Conservation (phyloP, 768 basidiomycete species). For the Phlegmacium glaucopus region DNA sequence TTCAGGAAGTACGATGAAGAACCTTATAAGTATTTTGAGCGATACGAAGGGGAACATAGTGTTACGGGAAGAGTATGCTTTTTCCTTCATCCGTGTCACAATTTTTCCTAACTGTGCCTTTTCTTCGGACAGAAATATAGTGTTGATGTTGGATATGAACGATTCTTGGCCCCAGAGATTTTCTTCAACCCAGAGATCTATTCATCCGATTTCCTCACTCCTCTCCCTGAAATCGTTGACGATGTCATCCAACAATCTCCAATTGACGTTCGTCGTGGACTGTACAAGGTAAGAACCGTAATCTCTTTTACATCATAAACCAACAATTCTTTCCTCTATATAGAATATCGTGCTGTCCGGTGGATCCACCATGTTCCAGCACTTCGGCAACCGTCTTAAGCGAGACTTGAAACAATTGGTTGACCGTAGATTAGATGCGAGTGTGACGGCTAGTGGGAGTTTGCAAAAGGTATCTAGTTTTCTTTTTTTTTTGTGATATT, state of each 20-base stretch:
- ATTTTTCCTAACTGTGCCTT: background rate
- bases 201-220: slow-evolving; percentile 75
- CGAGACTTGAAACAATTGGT: slow-evolving; percentile 93
- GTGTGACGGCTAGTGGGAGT: slow-evolving; percentile 71
- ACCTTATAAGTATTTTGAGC: slow-evolving; percentile 91
- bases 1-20: slow-evolving; percentile 98
- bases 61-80: slow-evolving; percentile 82
- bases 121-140: slow-evolving; percentile 69
- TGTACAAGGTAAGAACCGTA: slow-evolving; percentile 72
- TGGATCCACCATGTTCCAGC: slow-evolving; percentile 98
- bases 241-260: slow-evolving; percentile 94
- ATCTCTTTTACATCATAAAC: background rate
- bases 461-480: slow-evolving; percentile 56
- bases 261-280: slow-evolving; percentile 93
- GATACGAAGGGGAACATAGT: slow-evolving; percentile 90
- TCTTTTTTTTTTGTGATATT: no score
- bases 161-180: slow-evolving; percentile 98
- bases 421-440: slow-evolving; percentile 81
- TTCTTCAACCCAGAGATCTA: slow-evolving; percentile 99
- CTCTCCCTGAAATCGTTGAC: slow-evolving; percentile 94
- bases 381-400: slow-evolving; percentile 96
- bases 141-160: slow-evolving; percentile 95
- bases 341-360: slow-evolving; percentile 97
- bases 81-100: background rate
- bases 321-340: background rate